Base-by-base conservation (phyloP, 345 rosid species). In the Abelmoschus esculentus region DNA sequence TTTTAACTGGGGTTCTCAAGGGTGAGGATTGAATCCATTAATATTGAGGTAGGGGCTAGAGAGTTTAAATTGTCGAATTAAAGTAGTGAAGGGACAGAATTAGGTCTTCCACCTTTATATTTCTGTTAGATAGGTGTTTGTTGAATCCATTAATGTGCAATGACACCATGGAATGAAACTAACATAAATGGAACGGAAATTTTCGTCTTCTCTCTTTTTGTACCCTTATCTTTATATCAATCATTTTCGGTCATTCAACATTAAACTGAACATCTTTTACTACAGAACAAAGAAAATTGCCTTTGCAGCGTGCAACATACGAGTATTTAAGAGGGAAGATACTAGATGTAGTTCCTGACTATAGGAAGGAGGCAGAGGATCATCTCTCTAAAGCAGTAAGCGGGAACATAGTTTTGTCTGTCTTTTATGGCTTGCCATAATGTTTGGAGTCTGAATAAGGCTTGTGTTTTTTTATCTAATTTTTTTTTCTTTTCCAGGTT, bases 381-480 rank as follows among this genome's bases (percentile, higher is more conserved):
- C 93, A 85, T 80, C 91, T 89, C 59, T 84, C 89, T 8, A 89
- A 89, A 83, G 87, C 93, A 71, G 93, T 89, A 70, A 78, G 86
- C 19, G 54, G 74, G 75, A 52, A 31, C 8, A 2, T 19, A 60
- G 47, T 60, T 12, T 58, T 55, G 14, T 36, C 71, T 11, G 44
- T 19, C 10, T 65, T 11, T 11, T 69, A 64, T 78, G 28, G 52
- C 66, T 10, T 42, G 13, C 46, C 46, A 42, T 42, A 42, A 42
- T 42, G 46, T 13, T 42, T 42, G 46, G 46, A 42, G 0, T 42
- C 13, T 42, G 46, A 9, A 10, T 42, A 49, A 49, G 54, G 54
- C 2, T 49, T 2, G 4, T 49, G 5, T 3, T 49, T 47, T 49
- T 49, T 53, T 34, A 77, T 34, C 42, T 72, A 62, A 58, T 60